A percentile compares a stretch with the other conserved stretches of the same genome.
Evolutionary conservation across 2,329 filamentous ascomycete species (phyloP).

Genomic region (Fusarium phyllophilum): DNA sequence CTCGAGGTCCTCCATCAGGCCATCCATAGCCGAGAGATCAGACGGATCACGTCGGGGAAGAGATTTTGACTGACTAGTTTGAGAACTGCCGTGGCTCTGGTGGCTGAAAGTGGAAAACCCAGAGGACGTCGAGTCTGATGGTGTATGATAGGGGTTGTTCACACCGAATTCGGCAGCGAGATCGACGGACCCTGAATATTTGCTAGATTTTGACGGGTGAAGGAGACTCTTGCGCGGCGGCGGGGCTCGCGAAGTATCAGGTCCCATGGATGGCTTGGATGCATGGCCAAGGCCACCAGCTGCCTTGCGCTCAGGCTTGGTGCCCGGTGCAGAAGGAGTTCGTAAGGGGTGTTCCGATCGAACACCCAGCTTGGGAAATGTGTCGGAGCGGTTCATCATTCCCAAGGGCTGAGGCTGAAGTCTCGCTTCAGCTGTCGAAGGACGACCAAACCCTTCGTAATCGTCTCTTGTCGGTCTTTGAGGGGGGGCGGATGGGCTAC

Average conservation of each 20-base stretch:
- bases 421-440: slow-evolving; percentile 50
- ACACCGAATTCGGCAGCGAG: slow-evolving; percentile 69
- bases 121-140: slow-evolving; percentile 73
- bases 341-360: slow-evolving; percentile 53
- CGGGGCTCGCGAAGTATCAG: slow-evolving; percentile 62
- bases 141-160: slow-evolving; percentile 72
- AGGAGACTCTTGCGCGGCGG: slow-evolving; percentile 63
- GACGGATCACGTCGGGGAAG: slow-evolving; percentile 52
- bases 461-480: slow-evolving; percentile 60
- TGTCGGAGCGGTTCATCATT: slow-evolving; percentile 60
- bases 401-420: slow-evolving; percentile 51
- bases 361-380: slow-evolving; percentile 59
- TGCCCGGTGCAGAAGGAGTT: slow-evolving; percentile 60
- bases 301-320: slow-evolving; percentile 53
- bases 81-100: slow-evolving; percentile 68
- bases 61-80: slow-evolving; percentile 56
- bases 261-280: slow-evolving; percentile 57
- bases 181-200: slow-evolving; percentile 59
- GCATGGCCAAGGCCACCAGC: slow-evolving; percentile 40
- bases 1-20: slow-evolving; percentile 66
- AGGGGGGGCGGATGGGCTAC: slow-evolving; percentile 49
- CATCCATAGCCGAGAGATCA: slow-evolving; percentile 59
- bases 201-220: slow-evolving; percentile 53
- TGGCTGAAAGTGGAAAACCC: slow-evolving; percentile 70
- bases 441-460: slow-evolving; percentile 68